Base-by-base conservation (phyloP, 1,284 basidiomycete genomes). In the Cryptococcus neoformans region DNA sequence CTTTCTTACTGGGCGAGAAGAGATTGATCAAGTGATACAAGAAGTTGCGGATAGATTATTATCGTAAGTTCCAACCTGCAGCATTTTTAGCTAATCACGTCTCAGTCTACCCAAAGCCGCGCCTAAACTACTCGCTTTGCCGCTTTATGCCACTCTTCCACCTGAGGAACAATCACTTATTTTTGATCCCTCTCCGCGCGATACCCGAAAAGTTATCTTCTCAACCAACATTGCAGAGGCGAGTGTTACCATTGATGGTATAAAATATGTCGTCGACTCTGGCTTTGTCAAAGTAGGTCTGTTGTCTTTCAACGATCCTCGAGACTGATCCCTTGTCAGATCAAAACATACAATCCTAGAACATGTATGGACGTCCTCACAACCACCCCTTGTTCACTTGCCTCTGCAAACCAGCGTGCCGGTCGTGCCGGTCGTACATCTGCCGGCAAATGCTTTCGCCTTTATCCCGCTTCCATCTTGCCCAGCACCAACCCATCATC, bases 221-320 rank as follows among this genome's bases (percentile, higher is more conserved):
- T 84, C 92, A 1, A 99, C 96, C 0, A 99, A 99, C 72, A 94
- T 98, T 51, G 95, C 96, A 14, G 96, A 99, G 79, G 91, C 95
- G 17, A 94, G 91, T 74, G 89, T 99, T 12, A 99, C 95, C 0
- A 96, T 99, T 57, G 92, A 97, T 50, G 92, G 92, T 1, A 87
- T 99, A 62, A 88, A 87, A 65, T 98, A 87, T 70, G 94, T 99
- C n/a, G 83, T 99, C 4, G 95, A 99, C 69, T 88, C 85, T 55
- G 96, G 95, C 3, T 91, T 93, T 67, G 93, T 95, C 62, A 99
- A 99, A 83, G 90, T 47, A 44, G 7, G 42, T 90, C 62, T 42
- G 80, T 59, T 9, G 28, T 7, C 16, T 44, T 38, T 50, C 11
- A 41, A 41, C 10, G n/a, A 28, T 14, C 21, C 46, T 37, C 39